Evolutionary conservation across 2,329 filamentous ascomycete species (phyloP).

Genomic region (Chlorencoelia australis): DNA sequence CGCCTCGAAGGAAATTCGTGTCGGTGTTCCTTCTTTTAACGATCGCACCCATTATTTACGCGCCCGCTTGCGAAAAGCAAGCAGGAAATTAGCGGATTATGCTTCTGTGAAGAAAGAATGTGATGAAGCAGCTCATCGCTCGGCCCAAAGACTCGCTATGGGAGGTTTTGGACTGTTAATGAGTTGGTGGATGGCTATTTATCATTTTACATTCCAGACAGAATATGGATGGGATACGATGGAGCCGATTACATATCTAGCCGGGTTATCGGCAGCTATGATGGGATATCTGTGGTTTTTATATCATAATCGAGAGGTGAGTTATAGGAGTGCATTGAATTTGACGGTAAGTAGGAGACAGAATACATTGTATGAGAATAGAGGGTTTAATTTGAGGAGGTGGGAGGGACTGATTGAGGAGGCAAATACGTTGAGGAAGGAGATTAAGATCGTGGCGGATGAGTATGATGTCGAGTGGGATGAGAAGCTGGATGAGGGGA

Average conservation of each 20-base stretch:
- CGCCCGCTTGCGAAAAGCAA: constrained; percentile 62
- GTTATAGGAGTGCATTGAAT: constrained; percentile 78
- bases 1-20: constrained; percentile 53
- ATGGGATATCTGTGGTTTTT: constrained; percentile 89
- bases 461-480: constrained; percentile 92
- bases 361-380: constrained; percentile 61
- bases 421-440: constrained; percentile 63
- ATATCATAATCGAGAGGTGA: constrained; percentile 83
- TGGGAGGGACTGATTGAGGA: constrained; percentile 78
- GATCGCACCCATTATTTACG: constrained; percentile 87
- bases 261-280: constrained; percentile 77
- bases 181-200: constrained; percentile 63
- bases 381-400: constrained; percentile 62
- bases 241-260: constrained; percentile 84
- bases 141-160: constrained; percentile 70
- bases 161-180: constrained; percentile 65
- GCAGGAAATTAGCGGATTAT: constrained; percentile 55
- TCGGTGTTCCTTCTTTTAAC: constrained; percentile 77
- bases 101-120: constrained; percentile 72
- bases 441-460: constrained; percentile 70
- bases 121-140: constrained; percentile 64
- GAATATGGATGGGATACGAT: constrained; percentile 83
- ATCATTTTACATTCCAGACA: constrained; percentile 61
- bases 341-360: constrained; percentile 75
- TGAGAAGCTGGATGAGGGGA: constrained; percentile 61